Evolutionary conservation across 768 basidiomycete species (phyloP), one percentile per base, ranked within the genome.

Genomic region (Lactifluus rugatus): DNA sequence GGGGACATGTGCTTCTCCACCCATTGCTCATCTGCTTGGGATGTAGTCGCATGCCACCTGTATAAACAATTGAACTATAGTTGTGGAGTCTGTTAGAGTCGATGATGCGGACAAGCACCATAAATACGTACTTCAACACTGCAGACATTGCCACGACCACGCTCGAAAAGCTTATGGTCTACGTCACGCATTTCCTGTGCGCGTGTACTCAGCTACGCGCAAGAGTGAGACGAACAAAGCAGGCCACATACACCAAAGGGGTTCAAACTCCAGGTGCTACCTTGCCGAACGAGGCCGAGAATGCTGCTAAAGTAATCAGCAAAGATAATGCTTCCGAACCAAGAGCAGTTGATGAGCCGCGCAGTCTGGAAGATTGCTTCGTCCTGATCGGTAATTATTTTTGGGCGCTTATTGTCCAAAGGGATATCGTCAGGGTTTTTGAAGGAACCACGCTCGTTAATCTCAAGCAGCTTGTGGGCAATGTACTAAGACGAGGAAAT

Each of bases 1-100:
- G 75, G 56, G 28, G 64, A 62, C 64, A 87, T 81, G 17, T 81
- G 69, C 19, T 66, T 28, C 36, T 71, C 65, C 2, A 83, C 79
- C 87, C 87, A 91, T 56, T 81, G 70, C 66, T 87, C 89, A 53
- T 91, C 89, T 53, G 78, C 76, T 16, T 66, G 64, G 45, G 85
- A 89, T 0, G 85, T 88, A 0, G 89, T 90, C 1, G 90, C 84
- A 47, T 93, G 90, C 90, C 90, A 81, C 76, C 87, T 80, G 70
- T 92, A 92, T 55, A 92, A 71, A 64, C 85, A 86, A 65, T 92
- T 92, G 74, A 92, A 92, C 85, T 88, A 39, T 10, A 63, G 34
- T 7, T 16, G n/a, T 14, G 46, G 39, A 45, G 21, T 55, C 17
- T 42, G 39, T 31, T 46, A 28, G 19, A 5, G 37, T 3, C 13